Evolutionary conservation across 768 basidiomycete species (phyloP), one percentile per base, ranked within the genome.

Genomic region (Gloeostereum incarnatum): DNA sequence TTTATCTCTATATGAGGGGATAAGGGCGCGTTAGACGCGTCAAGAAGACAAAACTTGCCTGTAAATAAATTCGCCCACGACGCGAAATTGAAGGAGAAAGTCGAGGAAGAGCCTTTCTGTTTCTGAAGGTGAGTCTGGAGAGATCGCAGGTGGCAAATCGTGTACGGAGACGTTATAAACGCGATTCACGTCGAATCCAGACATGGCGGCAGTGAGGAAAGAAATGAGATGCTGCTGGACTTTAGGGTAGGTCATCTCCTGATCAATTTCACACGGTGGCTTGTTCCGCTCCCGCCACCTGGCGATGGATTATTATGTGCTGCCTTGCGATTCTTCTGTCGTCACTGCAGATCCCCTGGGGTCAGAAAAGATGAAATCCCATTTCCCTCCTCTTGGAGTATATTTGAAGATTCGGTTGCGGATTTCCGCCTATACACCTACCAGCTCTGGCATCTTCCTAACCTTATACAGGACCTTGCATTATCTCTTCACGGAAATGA

Each of bases 11-110:
- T 49, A 33, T 46, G 36, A 22, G 38, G 41, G 22, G 34, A 29
- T 38, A 31, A 34, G 20, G 27, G 21, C 27, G 8, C 37, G 36
- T 18, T 32, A 21, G 23, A 30, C 5, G 21, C 31, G 17, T 6
- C n/a, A 6, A 34, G 8, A 17, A 5, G 27, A 11, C 27, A 30
- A 6, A 34, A 50, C 72, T 41, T 40, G 82, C 91, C 93, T 73
- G 61, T 98, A 98, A 38, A 88, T 76, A 64, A 92, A 98, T 51
- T 89, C 85, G 45, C 84, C 85, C 8, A 86, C 88, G 33, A 93
- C 75, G 45, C 93, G 78, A 61, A 87, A 97, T 38, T 81, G 78
- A 38, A 88, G 69, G 31, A 97, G 67, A 60, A 98, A 97, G 23
- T 96, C 86, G 36, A 81, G 70, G 17, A 94, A 68, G 19, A 81